These are phyloP conservation scores for Ascomycota sp. DNA, from an alignment of 2,329 filamentous ascomycete genomes.

Conservation along the genomic window DNA sequence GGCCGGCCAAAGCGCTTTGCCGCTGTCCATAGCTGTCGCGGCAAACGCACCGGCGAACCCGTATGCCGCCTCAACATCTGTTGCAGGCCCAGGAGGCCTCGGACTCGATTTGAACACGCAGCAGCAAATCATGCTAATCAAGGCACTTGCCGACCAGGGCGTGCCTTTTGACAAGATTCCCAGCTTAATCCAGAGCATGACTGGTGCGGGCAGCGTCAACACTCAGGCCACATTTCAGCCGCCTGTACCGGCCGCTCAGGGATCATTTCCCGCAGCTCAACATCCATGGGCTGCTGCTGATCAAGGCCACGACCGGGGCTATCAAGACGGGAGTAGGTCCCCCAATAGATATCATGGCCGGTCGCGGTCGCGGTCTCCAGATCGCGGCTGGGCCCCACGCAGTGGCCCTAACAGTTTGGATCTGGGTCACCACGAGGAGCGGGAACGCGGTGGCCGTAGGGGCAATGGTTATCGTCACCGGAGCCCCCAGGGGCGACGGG, in stretches of 20 bases:
- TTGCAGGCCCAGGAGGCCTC: constrained; percentile 12
- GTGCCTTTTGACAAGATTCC: constrained; percentile 58
- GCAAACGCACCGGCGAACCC: constrained; percentile 8
- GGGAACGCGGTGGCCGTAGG: constrained; percentile 28
- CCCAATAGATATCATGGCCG: constrained; percentile 37
- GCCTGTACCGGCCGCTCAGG: constrained; percentile 19
- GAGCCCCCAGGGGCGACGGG: constrained; percentile 50
- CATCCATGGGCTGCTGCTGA: constrained; percentile 11
- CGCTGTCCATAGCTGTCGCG: constrained; percentile 6
- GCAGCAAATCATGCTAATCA: constrained; percentile 51
- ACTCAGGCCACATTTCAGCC: constrained; percentile 15
- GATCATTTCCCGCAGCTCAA: constrained; percentile 16
- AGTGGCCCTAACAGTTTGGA: constrained; percentile 49
- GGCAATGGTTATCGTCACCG: constrained; percentile 65
- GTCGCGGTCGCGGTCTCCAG: constrained; percentile 61
- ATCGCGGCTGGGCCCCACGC: constrained; percentile 46
- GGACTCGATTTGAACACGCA: constrained; percentile 34
- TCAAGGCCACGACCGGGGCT: constrained; percentile 26
- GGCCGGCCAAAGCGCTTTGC: constrained; percentile 13
- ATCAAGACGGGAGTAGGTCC: constrained; percentile 37
- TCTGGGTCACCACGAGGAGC: constrained; percentile 42
- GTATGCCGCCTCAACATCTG: constrained; percentile 12
- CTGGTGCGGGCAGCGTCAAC: constrained; percentile 13
- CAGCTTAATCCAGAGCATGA: constrained; percentile 30
- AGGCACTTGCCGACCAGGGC: constrained; percentile 52